These are phyloP conservation scores for Gloeophyllum trabeum DNA, from an alignment of 768 basidiomycete genomes.

Conservation along the genomic window DNA sequence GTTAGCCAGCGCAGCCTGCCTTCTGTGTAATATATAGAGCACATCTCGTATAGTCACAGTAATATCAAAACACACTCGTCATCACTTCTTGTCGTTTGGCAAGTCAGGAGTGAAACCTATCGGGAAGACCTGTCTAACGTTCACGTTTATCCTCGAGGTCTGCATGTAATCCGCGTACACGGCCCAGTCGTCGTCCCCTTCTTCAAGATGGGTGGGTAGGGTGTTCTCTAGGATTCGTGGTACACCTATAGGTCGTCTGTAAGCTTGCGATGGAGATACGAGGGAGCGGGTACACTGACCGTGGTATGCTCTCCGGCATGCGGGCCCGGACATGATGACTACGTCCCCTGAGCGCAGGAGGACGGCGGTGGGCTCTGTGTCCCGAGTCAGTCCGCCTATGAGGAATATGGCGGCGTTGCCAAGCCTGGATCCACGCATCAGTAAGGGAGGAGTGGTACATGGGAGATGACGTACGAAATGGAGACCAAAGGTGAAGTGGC, in stretches of 20 bases:
- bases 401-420: slow-evolving; percentile 88
- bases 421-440: slow-evolving; percentile 35
- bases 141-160: slow-evolving; percentile 77
- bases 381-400: slow-evolving; percentile 74
- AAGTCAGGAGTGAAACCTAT: slow-evolving; percentile 40
- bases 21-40: slow-evolving; percentile 15
- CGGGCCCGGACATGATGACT: slow-evolving; percentile 85
- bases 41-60: too few relatives aligned
- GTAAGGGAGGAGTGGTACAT: background rate
- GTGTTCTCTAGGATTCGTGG: slow-evolving; percentile 82
- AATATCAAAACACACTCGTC: too few relatives aligned
- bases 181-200: slow-evolving; percentile 36
- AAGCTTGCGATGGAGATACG: background rate
- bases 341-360: slow-evolving; percentile 87
- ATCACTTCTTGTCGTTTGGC: too few relatives aligned
- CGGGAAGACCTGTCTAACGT: slow-evolving; percentile 83
- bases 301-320: slow-evolving; percentile 83
- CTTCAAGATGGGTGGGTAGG: slow-evolving; percentile 48
- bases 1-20: slow-evolving; percentile 68
- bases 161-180: slow-evolving; percentile 54
- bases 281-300: too few relatives aligned
- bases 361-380: slow-evolving; percentile 67
- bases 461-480: slow-evolving; percentile 58
- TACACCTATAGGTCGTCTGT: slow-evolving; percentile 38
- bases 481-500: slow-evolving; percentile 88